phyloP scores from a whole-genome alignment of 306 rosid genomes.

The Trifolium subterraneum region DNA sequence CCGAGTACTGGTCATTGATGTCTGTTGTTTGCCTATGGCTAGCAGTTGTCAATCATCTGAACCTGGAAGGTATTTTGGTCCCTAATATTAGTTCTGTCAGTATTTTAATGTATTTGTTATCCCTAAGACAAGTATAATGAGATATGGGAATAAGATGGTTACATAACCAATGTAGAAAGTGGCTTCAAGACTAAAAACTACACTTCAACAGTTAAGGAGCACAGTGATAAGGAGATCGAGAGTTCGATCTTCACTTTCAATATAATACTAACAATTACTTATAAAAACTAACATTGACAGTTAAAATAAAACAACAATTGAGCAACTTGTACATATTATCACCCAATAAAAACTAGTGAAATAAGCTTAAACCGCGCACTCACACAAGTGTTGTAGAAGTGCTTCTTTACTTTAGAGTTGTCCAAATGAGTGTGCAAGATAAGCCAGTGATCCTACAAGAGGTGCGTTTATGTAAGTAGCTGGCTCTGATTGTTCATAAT shows the following conservation, averaged over 20 bases:
- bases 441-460: constrained; percentile 72
- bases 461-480: constrained; percentile 93
- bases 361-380: not conserved
- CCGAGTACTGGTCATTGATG: constrained; percentile 6
- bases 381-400: not conserved
- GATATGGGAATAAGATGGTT: not conserved
- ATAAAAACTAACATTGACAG: no score
- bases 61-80: constrained; percentile 4
- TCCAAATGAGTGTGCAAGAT: constrained; percentile 72
- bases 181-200: not conserved
- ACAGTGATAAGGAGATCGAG: no score
- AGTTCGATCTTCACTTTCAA: no score
- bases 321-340: not conserved
- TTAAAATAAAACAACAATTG: no score
- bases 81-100: no score
- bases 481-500: constrained; percentile 87
- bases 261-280: no score
- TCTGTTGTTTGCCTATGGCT: not conserved
- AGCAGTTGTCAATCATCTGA: constrained; percentile 7
- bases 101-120: not conserved
- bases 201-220: not conserved
- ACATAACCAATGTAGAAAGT: not conserved
- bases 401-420: constrained; percentile 43
- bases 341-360: not conserved
- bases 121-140: not conserved